Evolutionary conservation across 2,329 filamentous ascomycete genomes (phyloP), one percentile per base, ranked within the genome.

Genomic region (Chaetothyriales sp.): DNA sequence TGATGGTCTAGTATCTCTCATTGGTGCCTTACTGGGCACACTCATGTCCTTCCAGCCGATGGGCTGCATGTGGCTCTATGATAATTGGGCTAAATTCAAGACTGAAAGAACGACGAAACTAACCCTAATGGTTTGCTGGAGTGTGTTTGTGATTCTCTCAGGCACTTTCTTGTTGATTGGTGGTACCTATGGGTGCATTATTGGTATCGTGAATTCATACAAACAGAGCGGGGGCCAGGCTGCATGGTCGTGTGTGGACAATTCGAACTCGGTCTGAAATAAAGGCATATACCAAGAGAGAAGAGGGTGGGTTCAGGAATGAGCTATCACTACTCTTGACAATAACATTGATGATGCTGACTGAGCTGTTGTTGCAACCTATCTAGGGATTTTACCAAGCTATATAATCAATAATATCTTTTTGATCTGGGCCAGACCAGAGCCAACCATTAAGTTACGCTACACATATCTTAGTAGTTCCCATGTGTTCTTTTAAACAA

Each of bases 61-160:
- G 0, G 73, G 70, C 0, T 71, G 66, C 64, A 55, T 77, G 4
- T 78, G 74, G 74, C 57, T 77, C 2, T 69, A 73, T 56, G 73
- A 75, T 50, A 69, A 76, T 53, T 58, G 60, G 12, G 51, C 22
- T 19, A 45, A 66, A 20, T 72, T 70, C 58, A 62, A 63, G 53
- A 66, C 59, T 36, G 70, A 70, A 0, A 62, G 51, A 2, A 9
- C 61, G 1, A 49, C 55, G 49, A 64, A 67, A 53, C 66, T 66
- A 58, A 52, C 60, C 0, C 55, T 66, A 28, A 74, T 55, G 51
- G 49, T 68, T 51, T 60, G 57, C 45, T 60, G 71, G 18, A 70
- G 74, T 57, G 59, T 65, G 5, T 55, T 69, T 1, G 54, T 75
- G 48, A 65, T 75, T 8, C 51, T 68, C 0, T 56, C 75, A 12